Percentiles rank a stretch among this genome's conserved stretches.
phyloP scores from a whole-genome alignment of 2,329 filamentous ascomycete genomes.

The Ophiosphaerella narmari region DNA sequence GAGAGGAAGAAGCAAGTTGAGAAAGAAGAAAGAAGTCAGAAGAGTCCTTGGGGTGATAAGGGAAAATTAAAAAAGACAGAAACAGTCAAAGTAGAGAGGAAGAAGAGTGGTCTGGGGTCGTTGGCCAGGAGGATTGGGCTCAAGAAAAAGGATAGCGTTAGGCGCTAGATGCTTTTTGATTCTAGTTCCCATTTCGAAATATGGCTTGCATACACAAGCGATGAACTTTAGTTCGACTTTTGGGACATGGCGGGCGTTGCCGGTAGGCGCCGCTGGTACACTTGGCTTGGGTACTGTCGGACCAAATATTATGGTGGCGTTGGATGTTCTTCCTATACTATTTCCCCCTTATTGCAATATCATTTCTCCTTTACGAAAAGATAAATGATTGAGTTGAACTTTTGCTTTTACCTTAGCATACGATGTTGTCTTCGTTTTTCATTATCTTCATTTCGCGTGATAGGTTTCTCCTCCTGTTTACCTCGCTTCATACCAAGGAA shows the following conservation, averaged over 20 bases:
- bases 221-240: background rate
- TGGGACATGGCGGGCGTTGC: constrained; percentile 6
- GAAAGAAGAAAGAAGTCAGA: constrained; percentile 23
- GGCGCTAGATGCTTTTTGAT: background rate
- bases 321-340: too few species aligned
- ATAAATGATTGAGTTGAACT: too few species aligned
- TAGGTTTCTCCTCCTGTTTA: too few species aligned
- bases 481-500: too few species aligned
- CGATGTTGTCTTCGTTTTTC: too few species aligned
- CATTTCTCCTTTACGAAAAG: too few species aligned
- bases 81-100: constrained; percentile 11
- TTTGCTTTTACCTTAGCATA: too few species aligned
- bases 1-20: constrained; percentile 35
- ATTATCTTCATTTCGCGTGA: too few species aligned
- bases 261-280: constrained; percentile 1
- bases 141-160: constrained; percentile 21
- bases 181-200: background rate
- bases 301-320: too few species aligned
- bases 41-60: constrained; percentile 39
- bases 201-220: background rate
- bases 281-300: too few species aligned
- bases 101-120: constrained; percentile 8
- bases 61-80: constrained; percentile 16
- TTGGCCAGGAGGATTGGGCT: constrained; percentile 27
- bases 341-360: too few species aligned